Evolutionary conservation across 1,284 basidiomycete species (phyloP).

Genomic region (Apiotrichum porosum): DNA sequence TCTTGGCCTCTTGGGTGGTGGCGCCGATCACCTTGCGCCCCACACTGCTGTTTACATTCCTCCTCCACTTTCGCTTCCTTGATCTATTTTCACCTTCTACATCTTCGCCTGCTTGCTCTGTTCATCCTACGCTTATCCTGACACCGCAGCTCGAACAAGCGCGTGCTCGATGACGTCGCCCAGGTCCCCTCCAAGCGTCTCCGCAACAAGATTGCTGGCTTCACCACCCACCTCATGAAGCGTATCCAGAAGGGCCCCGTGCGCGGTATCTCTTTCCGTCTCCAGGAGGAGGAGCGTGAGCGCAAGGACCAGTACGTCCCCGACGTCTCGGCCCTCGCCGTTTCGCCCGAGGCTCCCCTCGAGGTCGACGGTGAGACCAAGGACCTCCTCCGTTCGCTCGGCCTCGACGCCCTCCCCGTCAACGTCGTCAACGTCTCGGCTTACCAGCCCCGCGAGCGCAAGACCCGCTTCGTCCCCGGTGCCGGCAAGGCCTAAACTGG

Average conservation of each 20-base stretch:
- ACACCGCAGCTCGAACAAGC: slow-evolving; percentile 98
- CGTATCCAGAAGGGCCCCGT: slow-evolving; percentile 99
- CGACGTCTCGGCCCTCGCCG: slow-evolving; percentile 90
- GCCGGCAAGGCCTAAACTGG: slow-evolving; percentile 52
- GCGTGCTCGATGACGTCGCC: slow-evolving; percentile 98
- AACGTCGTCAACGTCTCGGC: slow-evolving; percentile 64
- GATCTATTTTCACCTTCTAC: too few species aligned
- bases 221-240: slow-evolving; percentile 99
- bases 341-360: slow-evolving; percentile 60
- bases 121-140: too few species aligned
- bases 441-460: slow-evolving; percentile 61
- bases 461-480: slow-evolving; percentile 77
- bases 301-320: slow-evolving; percentile 98
- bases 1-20: too few species aligned
- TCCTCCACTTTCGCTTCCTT: too few species aligned
- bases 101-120: too few species aligned
- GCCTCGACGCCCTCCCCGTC: slow-evolving; percentile 82
- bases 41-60: too few species aligned
- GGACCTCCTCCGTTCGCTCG: slow-evolving; percentile 81
- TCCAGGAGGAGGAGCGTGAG: slow-evolving; percentile 99
- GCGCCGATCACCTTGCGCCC: too few species aligned
- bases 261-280: slow-evolving; percentile 99
- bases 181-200: slow-evolving; percentile 97
- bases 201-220: slow-evolving; percentile 99
- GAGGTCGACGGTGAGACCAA: slow-evolving; percentile 90